Evolutionary conservation across 2,329 filamentous ascomycete genomes (phyloP).

Genomic region (Huntiella bhutanensis): DNA sequence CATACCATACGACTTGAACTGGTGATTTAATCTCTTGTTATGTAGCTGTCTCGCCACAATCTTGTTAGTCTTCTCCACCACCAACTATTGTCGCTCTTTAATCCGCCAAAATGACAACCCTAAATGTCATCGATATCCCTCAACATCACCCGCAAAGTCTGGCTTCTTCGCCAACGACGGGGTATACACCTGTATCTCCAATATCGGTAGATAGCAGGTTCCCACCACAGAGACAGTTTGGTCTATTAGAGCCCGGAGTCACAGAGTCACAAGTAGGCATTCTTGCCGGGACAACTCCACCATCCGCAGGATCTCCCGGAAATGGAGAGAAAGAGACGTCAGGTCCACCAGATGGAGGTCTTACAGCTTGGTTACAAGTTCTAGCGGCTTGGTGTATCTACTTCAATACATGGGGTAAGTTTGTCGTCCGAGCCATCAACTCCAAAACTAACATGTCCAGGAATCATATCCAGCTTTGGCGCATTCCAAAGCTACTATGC

Average conservation of each 20-base stretch:
- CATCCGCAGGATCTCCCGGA: background rate
- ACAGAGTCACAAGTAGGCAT: background rate
- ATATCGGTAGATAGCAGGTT: background rate
- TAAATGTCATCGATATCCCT: background rate
- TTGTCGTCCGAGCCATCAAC: background rate
- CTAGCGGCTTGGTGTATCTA: slow-evolving; percentile 19
- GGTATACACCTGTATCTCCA: background rate
- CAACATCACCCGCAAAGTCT: background rate
- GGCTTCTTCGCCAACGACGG: background rate
- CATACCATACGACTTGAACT: too few species aligned
- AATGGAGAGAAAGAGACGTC: too few species aligned
- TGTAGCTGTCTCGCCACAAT: too few species aligned
- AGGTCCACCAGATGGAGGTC: slow-evolving; percentile 16
- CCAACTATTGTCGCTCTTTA: background rate
- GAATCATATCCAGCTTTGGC: slow-evolving; percentile 17
- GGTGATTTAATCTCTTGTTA: too few species aligned
- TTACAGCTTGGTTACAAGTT: slow-evolving; percentile 21
- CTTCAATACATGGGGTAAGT: slow-evolving; percentile 19
- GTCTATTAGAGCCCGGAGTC: background rate
- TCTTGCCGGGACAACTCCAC: background rate
- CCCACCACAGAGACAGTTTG: background rate
- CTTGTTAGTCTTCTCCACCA: too few species aligned
- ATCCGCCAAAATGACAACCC: background rate
- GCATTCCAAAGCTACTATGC: slow-evolving; percentile 21
- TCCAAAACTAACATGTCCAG: background rate